phyloP scores from a whole-genome alignment of 2,329 filamentous ascomycete genomes.

The Endoconidiophora laricicola region DNA sequence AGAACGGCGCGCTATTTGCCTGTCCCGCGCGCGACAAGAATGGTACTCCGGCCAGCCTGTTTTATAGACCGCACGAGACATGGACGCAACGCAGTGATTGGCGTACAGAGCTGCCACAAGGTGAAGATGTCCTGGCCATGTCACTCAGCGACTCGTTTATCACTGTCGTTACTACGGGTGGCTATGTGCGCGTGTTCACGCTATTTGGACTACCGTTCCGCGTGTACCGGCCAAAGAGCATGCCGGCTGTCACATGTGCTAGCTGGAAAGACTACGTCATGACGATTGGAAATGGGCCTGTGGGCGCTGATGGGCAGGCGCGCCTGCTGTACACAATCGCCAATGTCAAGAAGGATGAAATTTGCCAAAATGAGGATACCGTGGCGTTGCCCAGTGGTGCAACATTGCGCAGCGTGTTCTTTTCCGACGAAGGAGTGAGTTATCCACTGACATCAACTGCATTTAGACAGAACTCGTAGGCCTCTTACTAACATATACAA shows the following conservation, averaged over 20 bases:
- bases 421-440: conserved; percentile 73
- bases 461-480: no score
- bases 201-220: conserved; percentile 80
- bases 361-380: conserved; percentile 87
- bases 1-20: conserved; percentile 72
- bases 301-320: conserved; percentile 60
- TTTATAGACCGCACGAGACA: conserved; percentile 91
- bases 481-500: conserved; percentile 5
- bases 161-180: conserved; percentile 69
- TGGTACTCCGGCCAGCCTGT: conserved; percentile 59
- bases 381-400: conserved; percentile 65
- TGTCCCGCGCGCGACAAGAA: conserved; percentile 45
- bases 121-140: conserved; percentile 77
- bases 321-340: conserved; percentile 82
- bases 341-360: conserved; percentile 82
- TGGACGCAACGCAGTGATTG: conserved; percentile 88
- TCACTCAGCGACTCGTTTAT: conserved; percentile 83
- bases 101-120: conserved; percentile 70
- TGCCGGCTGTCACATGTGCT: conserved; percentile 78
- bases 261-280: conserved; percentile 95
- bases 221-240: conserved; percentile 82
- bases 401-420: conserved; percentile 70
- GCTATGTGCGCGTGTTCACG: conserved; percentile 86
- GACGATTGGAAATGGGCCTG: conserved; percentile 81
- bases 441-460: not conserved